phyloP scores from a whole-genome alignment of 257 asterid genomes.

The Solanum microdontum region DNA sequence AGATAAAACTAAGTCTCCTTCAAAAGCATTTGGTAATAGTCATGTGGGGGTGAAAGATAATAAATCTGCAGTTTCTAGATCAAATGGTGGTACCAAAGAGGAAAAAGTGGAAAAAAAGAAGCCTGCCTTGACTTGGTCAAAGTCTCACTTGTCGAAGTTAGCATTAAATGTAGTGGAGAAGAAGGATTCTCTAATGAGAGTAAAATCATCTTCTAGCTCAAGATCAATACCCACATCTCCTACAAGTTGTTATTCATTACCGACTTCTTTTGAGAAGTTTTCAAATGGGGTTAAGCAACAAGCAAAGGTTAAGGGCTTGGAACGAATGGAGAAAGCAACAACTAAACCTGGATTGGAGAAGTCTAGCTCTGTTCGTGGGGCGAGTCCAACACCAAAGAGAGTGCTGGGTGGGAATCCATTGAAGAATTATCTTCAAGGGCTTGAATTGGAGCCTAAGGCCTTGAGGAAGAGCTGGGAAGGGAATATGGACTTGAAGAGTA shows the following conservation, averaged over 20 bases:
- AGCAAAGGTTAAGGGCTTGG: slow-evolving; percentile 61
- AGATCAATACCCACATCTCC: slow-evolving; percentile 95
- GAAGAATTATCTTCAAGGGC: slow-evolving; percentile 58
- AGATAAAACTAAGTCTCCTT: slow-evolving; percentile 27
- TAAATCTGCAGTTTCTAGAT: slow-evolving; percentile 24
- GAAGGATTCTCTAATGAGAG: slow-evolving; percentile 46
- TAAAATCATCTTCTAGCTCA: slow-evolving; percentile 59
- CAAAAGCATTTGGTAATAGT: slow-evolving; percentile 15
- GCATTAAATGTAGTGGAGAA: slow-evolving; percentile 45
- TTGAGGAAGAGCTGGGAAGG: slow-evolving; percentile 99
- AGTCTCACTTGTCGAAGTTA: slow-evolving; percentile 70
- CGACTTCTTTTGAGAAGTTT: slow-evolving; percentile 88
- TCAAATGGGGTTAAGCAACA: slow-evolving; percentile 74
- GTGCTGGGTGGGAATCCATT: slow-evolving; percentile 30
- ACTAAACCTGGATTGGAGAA: slow-evolving; percentile 39
- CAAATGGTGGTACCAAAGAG: slow-evolving; percentile 30
- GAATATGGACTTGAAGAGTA: slow-evolving; percentile 57
- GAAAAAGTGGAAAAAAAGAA: slow-evolving; percentile 40
- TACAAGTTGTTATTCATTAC: slow-evolving; percentile 87
- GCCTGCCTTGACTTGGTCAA: slow-evolving; percentile 57
- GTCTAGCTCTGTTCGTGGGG: slow-evolving; percentile 35
- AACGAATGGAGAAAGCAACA: slow-evolving; percentile 52
- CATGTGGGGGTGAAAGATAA: slow-evolving; percentile 28
- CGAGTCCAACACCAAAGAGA: slow-evolving; percentile 37
- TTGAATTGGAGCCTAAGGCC: slow-evolving; percentile 81